These are phyloP conservation scores for Trichophyton simii DNA, from an alignment of 2,329 filamentous ascomycete genomes.

Conservation along the genomic window DNA sequence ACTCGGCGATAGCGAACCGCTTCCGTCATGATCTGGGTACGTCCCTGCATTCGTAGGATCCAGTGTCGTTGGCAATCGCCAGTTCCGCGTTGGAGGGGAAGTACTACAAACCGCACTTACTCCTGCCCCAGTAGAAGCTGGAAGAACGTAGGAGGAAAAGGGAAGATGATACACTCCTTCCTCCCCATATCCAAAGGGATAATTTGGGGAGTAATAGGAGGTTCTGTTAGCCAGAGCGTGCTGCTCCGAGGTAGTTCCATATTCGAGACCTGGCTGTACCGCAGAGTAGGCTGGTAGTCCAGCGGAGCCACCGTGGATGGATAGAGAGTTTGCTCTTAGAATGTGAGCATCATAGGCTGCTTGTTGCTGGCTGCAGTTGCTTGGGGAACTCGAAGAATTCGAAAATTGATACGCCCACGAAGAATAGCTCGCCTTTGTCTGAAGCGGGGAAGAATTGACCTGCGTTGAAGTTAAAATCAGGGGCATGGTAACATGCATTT, in stretches of 20 bases:
- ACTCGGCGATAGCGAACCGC: neutral
- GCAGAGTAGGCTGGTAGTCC: constrained; percentile 3
- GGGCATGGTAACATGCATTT: neutral
- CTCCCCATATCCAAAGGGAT: neutral
- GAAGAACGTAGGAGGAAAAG: neutral
- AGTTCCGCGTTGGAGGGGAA: neutral
- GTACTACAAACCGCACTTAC: neutral
- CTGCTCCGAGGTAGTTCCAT: neutral
- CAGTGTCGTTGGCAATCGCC: neutral
- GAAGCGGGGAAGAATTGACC: constrained; percentile 25
- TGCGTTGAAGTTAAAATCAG: constrained; percentile 5
- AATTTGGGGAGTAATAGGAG: neutral
- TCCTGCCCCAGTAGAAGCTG: neutral
- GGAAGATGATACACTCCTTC: neutral
- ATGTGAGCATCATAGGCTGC: constrained; percentile 5
- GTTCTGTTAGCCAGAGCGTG: neutral
- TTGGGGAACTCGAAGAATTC: constrained; percentile 12
- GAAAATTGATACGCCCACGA: constrained; percentile 21
- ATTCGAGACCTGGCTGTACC: constrained; percentile 6
- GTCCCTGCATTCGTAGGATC: neutral
- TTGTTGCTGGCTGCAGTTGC: neutral
- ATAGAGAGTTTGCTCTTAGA: neutral
- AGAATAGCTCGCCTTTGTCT: constrained; percentile 15
- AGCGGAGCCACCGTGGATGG: constrained; percentile 4
- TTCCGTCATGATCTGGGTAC: constrained; percentile 2